Base-by-base conservation (phyloP, 768 basidiomycete genomes). In the Psilocybe sp. region DNA sequence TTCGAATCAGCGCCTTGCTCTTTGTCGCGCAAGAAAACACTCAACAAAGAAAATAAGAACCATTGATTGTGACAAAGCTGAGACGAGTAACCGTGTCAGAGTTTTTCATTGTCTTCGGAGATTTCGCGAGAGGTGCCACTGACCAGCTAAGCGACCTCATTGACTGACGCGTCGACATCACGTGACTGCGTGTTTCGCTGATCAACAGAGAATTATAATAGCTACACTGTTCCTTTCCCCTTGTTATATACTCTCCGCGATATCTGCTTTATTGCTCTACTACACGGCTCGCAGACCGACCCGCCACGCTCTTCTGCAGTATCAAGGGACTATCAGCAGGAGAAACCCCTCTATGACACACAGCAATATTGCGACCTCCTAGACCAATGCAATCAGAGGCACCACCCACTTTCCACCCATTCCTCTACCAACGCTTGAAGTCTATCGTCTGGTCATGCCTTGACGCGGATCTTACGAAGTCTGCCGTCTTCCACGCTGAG, bases 401-500 rank as follows among this genome's bases (percentile, higher is more conserved):
- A 55, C 64, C 73, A 50, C 70, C 74, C 52, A 64, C 71, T 48
- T 74, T 78, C 69, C 69, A 75, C 54, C 76, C 80, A 54, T 71
- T 78, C 62, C 80, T 89, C 61, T 74, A 77, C 44, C 80, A 82
- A 67, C 85, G 87, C 56, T 86, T 88, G 63, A 79, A 79, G 56
- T 71, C 79, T 45, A 75, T 93, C 54, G 76, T 92, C 60, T 92
- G 90, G 89, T 81, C 82, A 59, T 91, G 84, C 69, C 83, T 93
- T 51, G 91, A 93, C 71, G 78, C 82, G 47, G 87, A 87, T 60
- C 81, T 93, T 40, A 74, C 80, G 59, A 80, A 78, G 66, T 84
- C 90, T 11, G 92, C 92, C 36, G 79, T 91, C 40, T 96, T 96
- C 73, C 89, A 89, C 71, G 90, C 92, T 33, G 93, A 95, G 69